Percentiles rank a stretch among this genome's conserved stretches.
Evolutionary conservation across 305 asterid species (phyloP).

Genomic region (Plantago coronopus): DNA sequence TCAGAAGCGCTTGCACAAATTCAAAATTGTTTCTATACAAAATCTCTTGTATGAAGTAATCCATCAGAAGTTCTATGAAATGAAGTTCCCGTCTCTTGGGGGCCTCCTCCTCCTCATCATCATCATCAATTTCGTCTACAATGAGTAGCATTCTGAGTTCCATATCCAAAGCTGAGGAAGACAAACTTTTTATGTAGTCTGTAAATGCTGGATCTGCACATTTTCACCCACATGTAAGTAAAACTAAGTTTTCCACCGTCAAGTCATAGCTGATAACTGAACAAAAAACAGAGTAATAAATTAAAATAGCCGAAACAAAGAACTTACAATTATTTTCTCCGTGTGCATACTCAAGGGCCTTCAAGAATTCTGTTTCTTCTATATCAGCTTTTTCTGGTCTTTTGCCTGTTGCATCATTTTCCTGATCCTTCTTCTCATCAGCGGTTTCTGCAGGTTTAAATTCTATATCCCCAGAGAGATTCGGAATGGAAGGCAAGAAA

Average conservation of each 20-base stretch:
- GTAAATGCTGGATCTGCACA: conserved; percentile 82
- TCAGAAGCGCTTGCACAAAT: conserved; percentile 75
- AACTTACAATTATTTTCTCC: conserved; percentile 60
- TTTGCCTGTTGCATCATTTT: conserved; percentile 33
- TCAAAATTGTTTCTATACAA: conserved; percentile 73
- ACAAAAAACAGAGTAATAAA: conserved; percentile 4
- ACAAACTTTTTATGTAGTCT: conserved; percentile 63
- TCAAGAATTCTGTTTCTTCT: conserved; percentile 54
- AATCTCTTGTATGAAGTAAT: conserved; percentile 70
- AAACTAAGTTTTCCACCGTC: conserved; percentile 1
- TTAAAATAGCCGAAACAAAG: conserved; percentile 7
- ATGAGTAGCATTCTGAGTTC: conserved; percentile 90
- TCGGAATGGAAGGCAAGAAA: conserved; percentile 80
- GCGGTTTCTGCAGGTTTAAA: conserved; percentile 55
- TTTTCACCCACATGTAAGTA: conserved; percentile 19
- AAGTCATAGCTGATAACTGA: conserved; percentile 1
- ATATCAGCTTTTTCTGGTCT: conserved; percentile 32
- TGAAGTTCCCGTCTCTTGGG: conserved; percentile 56
- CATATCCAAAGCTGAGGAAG: conserved; percentile 80
- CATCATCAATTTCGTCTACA: conserved; percentile 38
- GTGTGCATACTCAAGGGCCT: conserved; percentile 48
- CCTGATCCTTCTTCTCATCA: conserved; percentile 41
- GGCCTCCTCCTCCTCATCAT: conserved; percentile 46
- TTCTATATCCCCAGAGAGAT: conserved; percentile 79
- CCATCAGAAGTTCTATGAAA: conserved; percentile 66